Base-by-base conservation (phyloP, 345 rosid genomes). In the Populus alba region DNA sequence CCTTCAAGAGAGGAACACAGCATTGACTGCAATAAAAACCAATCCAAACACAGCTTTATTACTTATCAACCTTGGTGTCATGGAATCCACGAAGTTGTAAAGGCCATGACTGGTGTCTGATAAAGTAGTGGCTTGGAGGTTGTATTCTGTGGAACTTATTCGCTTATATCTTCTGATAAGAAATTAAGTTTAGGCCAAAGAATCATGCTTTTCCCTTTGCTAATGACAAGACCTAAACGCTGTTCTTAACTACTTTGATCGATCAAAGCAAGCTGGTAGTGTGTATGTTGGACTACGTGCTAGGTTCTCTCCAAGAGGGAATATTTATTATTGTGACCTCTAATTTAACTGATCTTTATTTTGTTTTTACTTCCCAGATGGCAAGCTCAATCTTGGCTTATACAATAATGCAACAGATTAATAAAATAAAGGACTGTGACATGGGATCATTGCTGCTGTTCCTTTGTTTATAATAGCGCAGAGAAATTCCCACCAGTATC, bases 71-170 rank as follows among this genome's bases (percentile, higher is more conserved):
- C 17, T 67, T 43, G n/a, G 35, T 70, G 43, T 66, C 45, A 27
- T 66, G 83, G 85, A 81, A 86, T 86, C 81, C 45, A 63, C 75
- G 66, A 61, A 53, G 78, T 82, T 80, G 77, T 74, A 18, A 70
- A 31, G 70, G 66, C 31, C 43, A 61, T 79, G 31, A 69, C 57
- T 35, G 41, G 66, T 84, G 83, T 80, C 76, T 68, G 83, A 67
- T 33, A 87, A 84, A 82, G 84, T 38, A 70, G 63, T 70, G 77
- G 83, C 80, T 74, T 69, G n/a, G 6, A 59, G 71, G 65, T 69
- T 76, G 80, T 63, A 69, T n/a, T 8, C 23, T 27, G 25, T 77
- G 70, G 86, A 78, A 87, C 79, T 77, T 75, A 85, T 85, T 87
- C 86, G 71, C 74, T 76, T 59, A 78, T 59, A 65, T 66, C 76